Conservation (phyloP, 2,329 filamentous ascomycete species). For the Aspergillus fumigatiaffinis region DNA sequence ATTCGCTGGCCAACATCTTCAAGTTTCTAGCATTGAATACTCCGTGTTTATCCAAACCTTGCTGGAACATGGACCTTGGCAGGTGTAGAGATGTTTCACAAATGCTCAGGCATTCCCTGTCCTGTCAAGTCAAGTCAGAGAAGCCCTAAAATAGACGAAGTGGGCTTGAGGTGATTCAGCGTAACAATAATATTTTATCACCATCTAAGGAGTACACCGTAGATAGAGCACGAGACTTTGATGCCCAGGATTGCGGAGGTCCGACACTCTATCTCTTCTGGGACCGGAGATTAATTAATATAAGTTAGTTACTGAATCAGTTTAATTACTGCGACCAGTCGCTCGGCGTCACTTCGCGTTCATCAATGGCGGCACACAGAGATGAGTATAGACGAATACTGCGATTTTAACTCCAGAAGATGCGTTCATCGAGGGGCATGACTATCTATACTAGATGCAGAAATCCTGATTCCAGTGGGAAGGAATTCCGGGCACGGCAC, state of each 20-base stretch:
- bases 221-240: not conserved
- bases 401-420: not conserved
- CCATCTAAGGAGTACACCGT: not conserved
- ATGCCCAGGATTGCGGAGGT: slow-evolving; percentile 3
- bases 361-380: not conserved
- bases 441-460: not conserved
- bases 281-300: not conserved
- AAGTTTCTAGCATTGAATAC: too few species aligned
- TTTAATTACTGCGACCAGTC: not conserved
- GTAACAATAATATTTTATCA: not conserved
- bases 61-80: too few species aligned
- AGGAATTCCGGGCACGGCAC: not conserved
- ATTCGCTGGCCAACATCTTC: too few species aligned
- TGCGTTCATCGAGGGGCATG: too few species aligned
- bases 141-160: not conserved
- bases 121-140: not conserved
- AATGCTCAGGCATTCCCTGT: not conserved
- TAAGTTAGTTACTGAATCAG: not conserved
- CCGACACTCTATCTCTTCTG: not conserved
- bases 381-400: not conserved
- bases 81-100: not conserved
- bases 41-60: too few species aligned
- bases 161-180: not conserved
- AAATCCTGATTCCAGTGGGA: not conserved
- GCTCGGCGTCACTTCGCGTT: not conserved